phyloP scores from a whole-genome alignment of 768 basidiomycete species.

The Pleurotus djamor region DNA sequence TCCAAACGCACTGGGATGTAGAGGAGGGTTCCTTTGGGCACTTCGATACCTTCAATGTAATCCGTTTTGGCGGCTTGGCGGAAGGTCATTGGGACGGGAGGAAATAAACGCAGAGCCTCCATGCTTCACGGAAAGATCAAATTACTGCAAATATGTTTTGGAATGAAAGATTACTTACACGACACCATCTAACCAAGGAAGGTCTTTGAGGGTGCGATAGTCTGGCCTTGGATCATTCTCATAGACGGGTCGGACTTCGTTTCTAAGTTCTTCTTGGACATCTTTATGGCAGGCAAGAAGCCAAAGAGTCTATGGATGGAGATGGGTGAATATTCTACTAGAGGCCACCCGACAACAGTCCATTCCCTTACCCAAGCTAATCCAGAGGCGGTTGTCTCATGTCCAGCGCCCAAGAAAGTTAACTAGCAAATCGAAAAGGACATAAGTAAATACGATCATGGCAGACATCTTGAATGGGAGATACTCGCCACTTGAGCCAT shows the following conservation, averaged over 20 bases:
- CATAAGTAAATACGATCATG: no score
- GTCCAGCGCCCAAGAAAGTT: constrained; percentile 47
- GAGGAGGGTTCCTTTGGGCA: constrained; percentile 41
- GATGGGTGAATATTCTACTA: background rate
- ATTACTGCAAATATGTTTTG: no score
- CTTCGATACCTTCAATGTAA: constrained; percentile 36
- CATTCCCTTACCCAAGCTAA: constrained; percentile 48
- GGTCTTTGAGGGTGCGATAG: constrained; percentile 36
- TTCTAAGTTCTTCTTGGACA: constrained; percentile 47
- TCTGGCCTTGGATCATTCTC: constrained; percentile 27
- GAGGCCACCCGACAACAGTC: background rate
- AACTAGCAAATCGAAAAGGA: no score
- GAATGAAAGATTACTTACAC: constrained; percentile 21
- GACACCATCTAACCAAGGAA: constrained; percentile 37
- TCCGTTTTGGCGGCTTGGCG: constrained; percentile 34
- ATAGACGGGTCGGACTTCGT: constrained; percentile 45
- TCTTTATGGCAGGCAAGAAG: constrained; percentile 48
- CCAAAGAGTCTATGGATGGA: constrained; percentile 40
- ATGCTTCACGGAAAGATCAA: no score
- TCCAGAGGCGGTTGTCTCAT: constrained; percentile 45
- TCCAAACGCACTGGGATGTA: constrained; percentile 38
- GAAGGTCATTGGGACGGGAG: constrained; percentile 36
- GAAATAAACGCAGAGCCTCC: constrained; percentile 37
- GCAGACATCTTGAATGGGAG: no score
- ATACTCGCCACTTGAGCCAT: constrained; percentile 47